These are phyloP conservation scores for Taxillus chinensis DNA, from an alignment of 164 flowering plant genomes.

Conservation along the genomic window DNA sequence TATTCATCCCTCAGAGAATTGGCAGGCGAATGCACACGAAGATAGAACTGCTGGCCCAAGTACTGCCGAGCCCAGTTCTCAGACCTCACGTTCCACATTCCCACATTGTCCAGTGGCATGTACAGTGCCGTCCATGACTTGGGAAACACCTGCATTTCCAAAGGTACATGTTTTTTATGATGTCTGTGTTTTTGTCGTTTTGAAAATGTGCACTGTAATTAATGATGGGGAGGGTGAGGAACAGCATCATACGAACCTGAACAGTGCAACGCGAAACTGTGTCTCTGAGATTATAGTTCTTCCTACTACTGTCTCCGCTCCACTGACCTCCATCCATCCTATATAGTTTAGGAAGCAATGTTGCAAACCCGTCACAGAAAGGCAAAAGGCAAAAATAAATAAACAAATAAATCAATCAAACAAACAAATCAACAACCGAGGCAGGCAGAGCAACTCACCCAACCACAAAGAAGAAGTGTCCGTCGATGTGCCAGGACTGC, in stretches of 20 bases:
- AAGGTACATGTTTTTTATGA: neutral
- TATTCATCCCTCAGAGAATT: slow-evolving; percentile 80
- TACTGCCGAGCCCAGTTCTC: slow-evolving; percentile 83
- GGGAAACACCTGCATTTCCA: slow-evolving; percentile 58
- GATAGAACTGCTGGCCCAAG: slow-evolving; percentile 88
- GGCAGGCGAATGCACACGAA: slow-evolving; percentile 61
- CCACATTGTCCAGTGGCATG: slow-evolving; percentile 80
- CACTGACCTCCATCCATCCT: slow-evolving; percentile 89
- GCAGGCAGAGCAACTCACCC: slow-evolving; percentile 37
- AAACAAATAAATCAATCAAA: neutral
- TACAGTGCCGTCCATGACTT: slow-evolving; percentile 79
- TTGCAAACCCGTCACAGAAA: neutral
- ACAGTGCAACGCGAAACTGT: slow-evolving; percentile 62
- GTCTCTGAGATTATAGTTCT: slow-evolving; percentile 64
- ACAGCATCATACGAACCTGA: slow-evolving; percentile 33
- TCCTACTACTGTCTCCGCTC: slow-evolving; percentile 60
- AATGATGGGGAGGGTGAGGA: no score
- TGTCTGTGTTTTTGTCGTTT: no score
- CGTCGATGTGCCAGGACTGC: slow-evolving; percentile 85
- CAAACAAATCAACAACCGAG: neutral
- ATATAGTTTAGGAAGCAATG: neutral
- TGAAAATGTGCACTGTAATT: no score
- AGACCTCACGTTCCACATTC: slow-evolving; percentile 90
- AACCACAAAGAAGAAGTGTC: slow-evolving; percentile 64
- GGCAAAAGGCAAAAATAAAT: neutral